Conservation (phyloP, 495 filamentous ascomycete species). For the Entonaema liquescens region DNA sequence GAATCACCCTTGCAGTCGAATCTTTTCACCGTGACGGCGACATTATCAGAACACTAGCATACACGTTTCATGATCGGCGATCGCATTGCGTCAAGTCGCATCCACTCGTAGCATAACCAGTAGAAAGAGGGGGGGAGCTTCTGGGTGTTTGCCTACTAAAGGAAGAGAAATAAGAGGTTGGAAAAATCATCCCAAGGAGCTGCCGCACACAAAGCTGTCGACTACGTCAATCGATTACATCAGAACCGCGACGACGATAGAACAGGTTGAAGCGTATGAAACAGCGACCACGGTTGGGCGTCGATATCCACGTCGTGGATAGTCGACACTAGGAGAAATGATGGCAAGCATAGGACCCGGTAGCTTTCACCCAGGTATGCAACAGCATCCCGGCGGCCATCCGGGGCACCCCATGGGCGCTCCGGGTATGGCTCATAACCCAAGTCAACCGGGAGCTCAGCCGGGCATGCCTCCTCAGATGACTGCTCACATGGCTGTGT, state of each 20-base stretch:
- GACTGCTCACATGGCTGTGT: slow-evolving; percentile 81
- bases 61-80: slow-evolving; percentile 12
- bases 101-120: neutral
- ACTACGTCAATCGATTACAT: slow-evolving; percentile 25
- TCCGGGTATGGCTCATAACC: slow-evolving; percentile 63
- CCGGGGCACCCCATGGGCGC: slow-evolving; percentile 81
- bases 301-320: slow-evolving; percentile 64
- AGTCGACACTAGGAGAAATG: slow-evolving; percentile 59
- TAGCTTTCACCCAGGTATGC: slow-evolving; percentile 75
- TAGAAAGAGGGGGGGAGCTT: slow-evolving; percentile 10
- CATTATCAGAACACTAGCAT: neutral
- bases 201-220: slow-evolving; percentile 4
- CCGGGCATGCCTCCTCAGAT: slow-evolving; percentile 77
- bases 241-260: slow-evolving; percentile 14
- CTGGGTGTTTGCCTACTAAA: neutral
- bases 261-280: slow-evolving; percentile 51
- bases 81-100: slow-evolving; percentile 26
- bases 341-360: slow-evolving; percentile 76
- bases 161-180: slow-evolving; percentile 1
- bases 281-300: slow-evolving; percentile 47
- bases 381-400: slow-evolving; percentile 74
- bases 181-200: neutral
- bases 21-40: slow-evolving; percentile 16
- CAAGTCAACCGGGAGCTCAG: slow-evolving; percentile 72
- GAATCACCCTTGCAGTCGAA: slow-evolving; percentile 16